Evolutionary conservation across 257 asterid species (phyloP).

Genomic region (Eustoma russellianum): DNA sequence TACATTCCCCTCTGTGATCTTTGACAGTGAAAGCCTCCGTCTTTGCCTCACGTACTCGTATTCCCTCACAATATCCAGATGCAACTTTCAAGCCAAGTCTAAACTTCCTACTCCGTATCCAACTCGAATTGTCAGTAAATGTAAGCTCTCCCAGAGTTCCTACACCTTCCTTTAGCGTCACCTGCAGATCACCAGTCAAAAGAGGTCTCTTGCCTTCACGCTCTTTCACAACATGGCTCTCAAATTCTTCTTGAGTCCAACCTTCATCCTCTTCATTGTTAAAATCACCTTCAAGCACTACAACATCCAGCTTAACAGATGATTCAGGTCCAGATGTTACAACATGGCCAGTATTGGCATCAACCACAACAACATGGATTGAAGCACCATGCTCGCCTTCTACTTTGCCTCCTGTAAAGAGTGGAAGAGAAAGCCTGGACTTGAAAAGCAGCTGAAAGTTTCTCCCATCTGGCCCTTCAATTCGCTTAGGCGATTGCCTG

Average conservation of each 20-base stretch:
- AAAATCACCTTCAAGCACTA: slow-evolving; percentile 95
- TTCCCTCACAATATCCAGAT: slow-evolving; percentile 71
- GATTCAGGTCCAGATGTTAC: slow-evolving; percentile 87
- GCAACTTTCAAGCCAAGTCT: slow-evolving; percentile 90
- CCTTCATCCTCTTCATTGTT: slow-evolving; percentile 74
- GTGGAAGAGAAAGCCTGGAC: slow-evolving; percentile 87
- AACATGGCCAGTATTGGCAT: slow-evolving; percentile 63
- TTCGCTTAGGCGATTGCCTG: slow-evolving; percentile 86
- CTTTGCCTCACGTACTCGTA: slow-evolving; percentile 87
- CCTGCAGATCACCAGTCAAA: slow-evolving; percentile 78
- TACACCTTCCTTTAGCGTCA: slow-evolving; percentile 91
- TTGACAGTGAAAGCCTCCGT: slow-evolving; percentile 94
- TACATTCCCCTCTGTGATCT: slow-evolving; percentile 98
- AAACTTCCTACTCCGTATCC: slow-evolving; percentile 96
- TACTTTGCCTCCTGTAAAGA: slow-evolving; percentile 92
- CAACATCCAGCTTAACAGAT: slow-evolving; percentile 66
- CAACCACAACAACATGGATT: slow-evolving; percentile 71
- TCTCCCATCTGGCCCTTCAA: slow-evolving; percentile 91
- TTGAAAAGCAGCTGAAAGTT: slow-evolving; percentile 78
- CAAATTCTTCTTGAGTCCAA: slow-evolving; percentile 90
- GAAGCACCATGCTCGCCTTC: slow-evolving; percentile 98
- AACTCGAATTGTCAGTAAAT: slow-evolving; percentile 94
- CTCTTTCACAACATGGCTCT: slow-evolving; percentile 84
- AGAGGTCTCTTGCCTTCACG: slow-evolving; percentile 97
- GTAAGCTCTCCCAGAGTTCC: slow-evolving; percentile 92